Evolutionary conservation across 352 stramenopile genomes (phyloP), one percentile per base, ranked within the genome.

Genomic region (Phytophthora crassamura): DNA sequence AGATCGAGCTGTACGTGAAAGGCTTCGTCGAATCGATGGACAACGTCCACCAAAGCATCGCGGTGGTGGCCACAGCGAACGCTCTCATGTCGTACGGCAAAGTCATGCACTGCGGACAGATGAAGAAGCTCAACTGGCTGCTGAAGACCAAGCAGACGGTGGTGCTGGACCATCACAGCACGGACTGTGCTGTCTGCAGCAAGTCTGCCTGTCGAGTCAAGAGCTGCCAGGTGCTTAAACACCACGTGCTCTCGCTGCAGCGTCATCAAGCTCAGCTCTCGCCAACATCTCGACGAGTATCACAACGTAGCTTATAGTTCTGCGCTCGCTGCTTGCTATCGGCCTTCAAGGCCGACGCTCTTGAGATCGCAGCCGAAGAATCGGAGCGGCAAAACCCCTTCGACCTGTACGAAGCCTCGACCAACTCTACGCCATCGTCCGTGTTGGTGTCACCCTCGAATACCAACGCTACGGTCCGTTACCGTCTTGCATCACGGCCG

Each of bases 1-100:
- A 70, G 41, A 56, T 84, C 3, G 74, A 82, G 40, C 51, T 86
- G 1, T 83, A 77, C 43, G 64, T 70, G 60, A 67, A 71, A 39
- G 66, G 55, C 15, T 78, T 78, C 30, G 59, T 78, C 7, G 69
- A 74, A 47, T 42, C 69, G 0, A 74, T 69, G 55, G 65, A 60
- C 4, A 58, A 59, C 30, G 48, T 78, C 12, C 61, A 71, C 32
- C 20, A 32, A 0, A 58, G 40, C 20, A 36, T 78, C 11, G 66
- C 56, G 16, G 57, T 75, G 11, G 36, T 56, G 3, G 32, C 39
- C 11, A 68, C 54, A 15, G 70, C 65, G 25, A 56, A 78, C 12
- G 51, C 56, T 1, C 60, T 75, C 15, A 58, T 78, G 46, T 75
- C 70, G 15, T 74, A 59, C 49, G 33, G 47, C 15, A 68, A 67